Percentiles rank a stretch among this genome's conserved stretches.
These are phyloP conservation scores for Xylaria sp. DNA, from an alignment of 2,329 filamentous ascomycete species.

Conservation along the genomic window DNA sequence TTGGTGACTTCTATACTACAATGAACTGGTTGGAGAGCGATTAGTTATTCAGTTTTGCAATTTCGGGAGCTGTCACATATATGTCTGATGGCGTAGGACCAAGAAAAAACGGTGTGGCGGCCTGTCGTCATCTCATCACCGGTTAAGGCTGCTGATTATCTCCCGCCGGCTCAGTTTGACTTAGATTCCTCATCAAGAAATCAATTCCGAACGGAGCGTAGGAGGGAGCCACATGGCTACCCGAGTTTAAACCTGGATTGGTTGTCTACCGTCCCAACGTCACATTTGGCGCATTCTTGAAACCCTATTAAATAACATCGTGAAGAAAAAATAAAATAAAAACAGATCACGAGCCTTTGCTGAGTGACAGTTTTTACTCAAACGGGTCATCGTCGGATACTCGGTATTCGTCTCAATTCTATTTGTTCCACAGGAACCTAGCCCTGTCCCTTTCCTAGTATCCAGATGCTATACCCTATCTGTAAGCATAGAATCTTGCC, in stretches of 20 bases:
- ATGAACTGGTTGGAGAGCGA: background rate
- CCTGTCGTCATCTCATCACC: constrained; percentile 25
- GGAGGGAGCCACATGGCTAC: constrained; percentile 36
- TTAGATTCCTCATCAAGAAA: constrained; percentile 36
- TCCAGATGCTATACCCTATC: background rate
- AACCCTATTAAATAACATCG: constrained; percentile 25
- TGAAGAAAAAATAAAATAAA: background rate
- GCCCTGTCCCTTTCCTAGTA: background rate
- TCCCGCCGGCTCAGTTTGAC: constrained; percentile 15
- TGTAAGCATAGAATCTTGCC: background rate
- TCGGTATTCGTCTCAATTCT: constrained; percentile 1
- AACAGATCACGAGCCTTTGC: constrained; percentile 14
- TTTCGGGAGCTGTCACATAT: constrained; percentile 16
- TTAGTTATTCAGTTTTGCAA: constrained; percentile 7
- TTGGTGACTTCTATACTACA: constrained; percentile 2
- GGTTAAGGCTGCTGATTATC: constrained; percentile 22
- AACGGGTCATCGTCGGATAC: constrained; percentile 1
- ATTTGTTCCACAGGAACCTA: background rate
- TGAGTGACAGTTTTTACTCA: background rate
- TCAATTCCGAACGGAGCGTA: constrained; percentile 28
- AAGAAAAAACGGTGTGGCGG: constrained; percentile 22
- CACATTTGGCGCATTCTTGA: constrained; percentile 36
- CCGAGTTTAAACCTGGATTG: constrained; percentile 33
- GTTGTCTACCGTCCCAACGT: constrained; percentile 33
- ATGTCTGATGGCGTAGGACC: constrained; percentile 17